Percentiles rank a stretch among this genome's conserved stretches.
phyloP scores from a whole-genome alignment of 2,329 filamentous ascomycete genomes.

The Aspergillus nomiae region DNA sequence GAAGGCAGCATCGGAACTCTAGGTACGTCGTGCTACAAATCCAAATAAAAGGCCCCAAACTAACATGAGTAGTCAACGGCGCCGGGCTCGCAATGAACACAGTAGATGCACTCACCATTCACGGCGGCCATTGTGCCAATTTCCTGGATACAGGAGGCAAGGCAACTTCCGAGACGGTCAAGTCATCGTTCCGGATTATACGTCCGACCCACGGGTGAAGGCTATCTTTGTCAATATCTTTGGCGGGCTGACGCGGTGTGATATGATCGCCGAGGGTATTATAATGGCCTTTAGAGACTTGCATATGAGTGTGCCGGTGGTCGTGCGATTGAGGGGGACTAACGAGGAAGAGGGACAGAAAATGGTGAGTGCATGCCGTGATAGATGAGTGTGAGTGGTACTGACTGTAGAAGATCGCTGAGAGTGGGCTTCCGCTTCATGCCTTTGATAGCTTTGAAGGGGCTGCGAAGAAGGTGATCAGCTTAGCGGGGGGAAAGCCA shows the following conservation, averaged over 20 bases:
- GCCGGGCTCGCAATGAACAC: conserved; percentile 92
- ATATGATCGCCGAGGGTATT: conserved; percentile 79
- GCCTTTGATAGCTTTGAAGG: conserved; percentile 76
- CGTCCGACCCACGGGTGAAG: conserved; percentile 70
- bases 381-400: background rate
- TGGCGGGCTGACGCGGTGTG: conserved; percentile 69
- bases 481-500: conserved; percentile 46
- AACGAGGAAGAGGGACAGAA: conserved; percentile 71
- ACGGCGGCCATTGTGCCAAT: conserved; percentile 72
- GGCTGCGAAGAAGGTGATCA: conserved; percentile 67
- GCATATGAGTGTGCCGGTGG: conserved; percentile 67
- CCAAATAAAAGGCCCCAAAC: conserved; percentile 4
- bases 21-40: conserved; percentile 32
- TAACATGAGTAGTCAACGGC: conserved; percentile 67
- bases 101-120: conserved; percentile 71
- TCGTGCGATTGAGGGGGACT: conserved; percentile 75
- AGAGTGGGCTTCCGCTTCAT: conserved; percentile 68
- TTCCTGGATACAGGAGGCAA: conserved; percentile 91
- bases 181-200: conserved; percentile 74
- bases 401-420: conserved; percentile 53
- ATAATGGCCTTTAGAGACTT: conserved; percentile 72
- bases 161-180: conserved; percentile 79
- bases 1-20: conserved; percentile 73
- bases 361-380: conserved; percentile 49
- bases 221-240: conserved; percentile 75